phyloP scores from a whole-genome alignment of 495 filamentous ascomycete species.

The Aspergillus mulundensis region DNA sequence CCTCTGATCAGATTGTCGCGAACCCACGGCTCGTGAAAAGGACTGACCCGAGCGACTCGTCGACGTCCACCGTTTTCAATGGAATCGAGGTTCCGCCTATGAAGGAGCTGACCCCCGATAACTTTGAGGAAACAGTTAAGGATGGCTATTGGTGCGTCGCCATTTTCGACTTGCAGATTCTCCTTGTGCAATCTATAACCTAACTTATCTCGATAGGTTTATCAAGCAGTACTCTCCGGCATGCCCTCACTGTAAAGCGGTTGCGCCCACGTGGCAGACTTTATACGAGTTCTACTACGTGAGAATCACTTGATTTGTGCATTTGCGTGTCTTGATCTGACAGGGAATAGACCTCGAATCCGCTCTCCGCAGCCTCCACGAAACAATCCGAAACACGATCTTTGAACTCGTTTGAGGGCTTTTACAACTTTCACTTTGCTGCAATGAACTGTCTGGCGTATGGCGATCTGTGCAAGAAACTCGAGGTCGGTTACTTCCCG shows the following conservation, averaged over 20 bases:
- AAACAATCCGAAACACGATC: slow-evolving; percentile 45
- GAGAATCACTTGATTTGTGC: slow-evolving; percentile 13
- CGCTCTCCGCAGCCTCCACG: slow-evolving; percentile 43
- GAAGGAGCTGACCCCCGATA: slow-evolving; percentile 55
- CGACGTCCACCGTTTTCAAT: slow-evolving; percentile 66
- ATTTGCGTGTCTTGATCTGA: slow-evolving; percentile 17
- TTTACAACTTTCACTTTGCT: slow-evolving; percentile 88
- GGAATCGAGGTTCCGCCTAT: slow-evolving; percentile 71
- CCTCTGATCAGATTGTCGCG: slow-evolving; percentile 21
- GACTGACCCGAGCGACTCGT: slow-evolving; percentile 14
- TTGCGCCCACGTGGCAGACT: slow-evolving; percentile 86
- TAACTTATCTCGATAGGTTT: slow-evolving; percentile 50
- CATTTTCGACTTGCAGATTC: neutral
- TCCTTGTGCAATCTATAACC: neutral
- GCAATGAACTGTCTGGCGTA: slow-evolving; percentile 78
- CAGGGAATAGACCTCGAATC: slow-evolving; percentile 64
- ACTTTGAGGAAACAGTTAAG: slow-evolving; percentile 53
- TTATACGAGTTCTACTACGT: slow-evolving; percentile 92
- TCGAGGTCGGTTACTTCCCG: slow-evolving; percentile 65
- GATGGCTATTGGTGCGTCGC: slow-evolving; percentile 59
- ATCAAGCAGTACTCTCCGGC: slow-evolving; percentile 73
- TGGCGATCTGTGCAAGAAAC: slow-evolving; percentile 64
- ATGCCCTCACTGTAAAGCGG: slow-evolving; percentile 74
- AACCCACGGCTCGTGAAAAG: slow-evolving; percentile 28
- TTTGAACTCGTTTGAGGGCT: slow-evolving; percentile 62